phyloP scores from a whole-genome alignment of 2,329 filamentous ascomycete species.

The Colletotrichum sp. region DNA sequence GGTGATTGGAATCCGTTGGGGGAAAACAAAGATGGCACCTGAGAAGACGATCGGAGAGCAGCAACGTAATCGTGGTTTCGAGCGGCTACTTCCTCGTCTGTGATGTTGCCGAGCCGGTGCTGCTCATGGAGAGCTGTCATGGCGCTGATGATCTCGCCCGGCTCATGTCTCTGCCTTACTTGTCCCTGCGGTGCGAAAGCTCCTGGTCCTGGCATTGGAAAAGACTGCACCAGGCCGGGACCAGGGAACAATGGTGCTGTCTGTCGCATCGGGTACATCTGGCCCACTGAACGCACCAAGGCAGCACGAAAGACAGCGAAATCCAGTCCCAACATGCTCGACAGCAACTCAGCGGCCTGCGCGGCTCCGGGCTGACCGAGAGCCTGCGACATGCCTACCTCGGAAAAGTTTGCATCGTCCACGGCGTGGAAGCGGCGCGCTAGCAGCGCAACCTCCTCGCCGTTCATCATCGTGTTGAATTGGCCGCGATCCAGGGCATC shows the following conservation, averaged over 20 bases:
- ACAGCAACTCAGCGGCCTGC: background rate
- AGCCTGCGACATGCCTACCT: background rate
- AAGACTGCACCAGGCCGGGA: background rate
- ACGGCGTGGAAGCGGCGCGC: background rate
- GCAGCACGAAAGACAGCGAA: background rate
- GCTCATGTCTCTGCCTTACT: background rate
- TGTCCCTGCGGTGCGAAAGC: background rate
- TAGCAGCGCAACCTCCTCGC: background rate
- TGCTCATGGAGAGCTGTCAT: background rate
- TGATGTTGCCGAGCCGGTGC: background rate
- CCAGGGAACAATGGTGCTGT: background rate
- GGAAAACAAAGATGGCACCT: background rate
- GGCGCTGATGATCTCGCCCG: background rate
- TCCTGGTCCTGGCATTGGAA: background rate
- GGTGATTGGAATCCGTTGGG: background rate
- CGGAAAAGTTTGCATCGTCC: background rate
- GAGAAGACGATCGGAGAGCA: background rate
- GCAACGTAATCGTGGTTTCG: background rate
- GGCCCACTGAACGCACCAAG: background rate
- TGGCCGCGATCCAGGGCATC: background rate
- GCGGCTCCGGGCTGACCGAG: background rate
- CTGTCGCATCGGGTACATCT: background rate
- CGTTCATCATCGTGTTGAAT: background rate
- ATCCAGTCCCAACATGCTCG: background rate
- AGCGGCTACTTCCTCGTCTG: background rate